Conservation (phyloP, 768 basidiomycete genomes). For the Lactarius hatsudake region DNA sequence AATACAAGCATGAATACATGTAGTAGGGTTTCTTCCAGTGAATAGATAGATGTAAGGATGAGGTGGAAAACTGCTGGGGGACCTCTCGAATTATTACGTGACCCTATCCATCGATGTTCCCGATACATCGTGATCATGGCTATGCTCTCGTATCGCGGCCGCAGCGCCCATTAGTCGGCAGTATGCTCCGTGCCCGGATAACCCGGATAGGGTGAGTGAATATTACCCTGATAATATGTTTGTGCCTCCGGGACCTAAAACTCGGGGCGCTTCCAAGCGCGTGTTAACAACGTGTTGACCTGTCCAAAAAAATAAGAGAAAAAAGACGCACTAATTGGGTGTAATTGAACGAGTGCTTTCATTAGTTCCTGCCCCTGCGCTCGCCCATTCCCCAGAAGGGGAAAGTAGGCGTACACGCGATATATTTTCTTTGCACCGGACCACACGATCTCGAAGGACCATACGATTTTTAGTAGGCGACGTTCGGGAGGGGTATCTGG, state of each 20-base stretch:
- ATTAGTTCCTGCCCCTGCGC: slow-evolving; percentile 25
- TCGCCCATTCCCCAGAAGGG: slow-evolving; percentile 25
- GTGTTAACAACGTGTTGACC: slow-evolving; percentile 24
- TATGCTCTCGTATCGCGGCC: slow-evolving; percentile 22
- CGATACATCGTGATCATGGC: slow-evolving; percentile 25
- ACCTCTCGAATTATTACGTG: slow-evolving; percentile 23
- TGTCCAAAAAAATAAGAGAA: slow-evolving; percentile 7
- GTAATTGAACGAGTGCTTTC: slow-evolving; percentile 25
- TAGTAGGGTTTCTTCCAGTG: slow-evolving; percentile 9
- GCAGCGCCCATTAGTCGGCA: slow-evolving; percentile 26
- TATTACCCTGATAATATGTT: slow-evolving; percentile 27
- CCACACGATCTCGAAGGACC: slow-evolving; percentile 26
- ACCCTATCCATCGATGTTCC: slow-evolving; percentile 24
- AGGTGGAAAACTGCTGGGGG: slow-evolving; percentile 14
- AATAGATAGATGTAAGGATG: slow-evolving; percentile 13
- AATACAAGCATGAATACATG: slow-evolving; percentile 23
- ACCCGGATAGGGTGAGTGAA: slow-evolving; percentile 18
- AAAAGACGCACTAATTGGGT: slow-evolving; percentile 24
- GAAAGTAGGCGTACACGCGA: slow-evolving; percentile 25
- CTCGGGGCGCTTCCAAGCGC: slow-evolving; percentile 22
- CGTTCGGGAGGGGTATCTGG: slow-evolving; percentile 24
- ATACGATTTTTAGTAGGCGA: slow-evolving; percentile 23
- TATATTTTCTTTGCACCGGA: slow-evolving; percentile 24
- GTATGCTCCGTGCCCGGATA: slow-evolving; percentile 22
- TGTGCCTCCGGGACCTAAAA: slow-evolving; percentile 25